phyloP scores from a whole-genome alignment of 2,329 filamentous ascomycete genomes.

The Didymella lethalis region DNA sequence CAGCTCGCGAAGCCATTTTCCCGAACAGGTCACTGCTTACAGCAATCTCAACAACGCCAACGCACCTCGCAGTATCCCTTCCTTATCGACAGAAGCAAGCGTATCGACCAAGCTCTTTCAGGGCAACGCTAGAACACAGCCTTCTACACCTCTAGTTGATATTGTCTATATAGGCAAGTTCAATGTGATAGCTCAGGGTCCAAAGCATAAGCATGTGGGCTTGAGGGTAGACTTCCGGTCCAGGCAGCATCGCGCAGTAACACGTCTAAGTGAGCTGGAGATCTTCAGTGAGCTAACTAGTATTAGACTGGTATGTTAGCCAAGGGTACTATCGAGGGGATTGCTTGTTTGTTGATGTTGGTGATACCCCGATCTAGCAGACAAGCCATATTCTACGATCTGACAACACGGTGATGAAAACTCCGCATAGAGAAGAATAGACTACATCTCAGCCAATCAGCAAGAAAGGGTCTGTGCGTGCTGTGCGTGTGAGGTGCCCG shows the following conservation, averaged over 20 bases:
- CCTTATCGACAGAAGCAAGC: background rate
- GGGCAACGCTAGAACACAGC: background rate
- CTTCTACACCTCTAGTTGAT: background rate
- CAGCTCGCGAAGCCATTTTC: background rate
- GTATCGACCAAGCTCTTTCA: background rate
- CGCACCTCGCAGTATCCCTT: background rate
- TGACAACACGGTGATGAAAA: too few species aligned
- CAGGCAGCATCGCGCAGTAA: background rate
- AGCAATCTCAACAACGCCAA: background rate
- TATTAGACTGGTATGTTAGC: slow-evolving; percentile 58
- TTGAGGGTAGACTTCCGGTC: background rate
- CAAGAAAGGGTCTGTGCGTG: too few species aligned
- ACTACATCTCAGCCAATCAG: background rate
- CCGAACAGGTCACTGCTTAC: slow-evolving; percentile 1
- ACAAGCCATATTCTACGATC: too few species aligned
- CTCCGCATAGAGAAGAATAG: background rate
- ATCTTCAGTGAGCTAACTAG: slow-evolving; percentile 22
- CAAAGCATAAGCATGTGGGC: background rate
- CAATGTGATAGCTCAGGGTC: background rate
- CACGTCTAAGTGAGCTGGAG: background rate
- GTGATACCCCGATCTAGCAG: background rate
- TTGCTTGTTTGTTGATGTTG: background rate
- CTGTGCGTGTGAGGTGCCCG: too few species aligned
- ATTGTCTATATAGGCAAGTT: background rate
- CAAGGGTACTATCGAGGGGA: slow-evolving; percentile 50